Percentiles rank a stretch among this genome's conserved stretches.
Evolutionary conservation across 1,284 basidiomycete species (phyloP).

Genomic region (Bjerkandera adusta): DNA sequence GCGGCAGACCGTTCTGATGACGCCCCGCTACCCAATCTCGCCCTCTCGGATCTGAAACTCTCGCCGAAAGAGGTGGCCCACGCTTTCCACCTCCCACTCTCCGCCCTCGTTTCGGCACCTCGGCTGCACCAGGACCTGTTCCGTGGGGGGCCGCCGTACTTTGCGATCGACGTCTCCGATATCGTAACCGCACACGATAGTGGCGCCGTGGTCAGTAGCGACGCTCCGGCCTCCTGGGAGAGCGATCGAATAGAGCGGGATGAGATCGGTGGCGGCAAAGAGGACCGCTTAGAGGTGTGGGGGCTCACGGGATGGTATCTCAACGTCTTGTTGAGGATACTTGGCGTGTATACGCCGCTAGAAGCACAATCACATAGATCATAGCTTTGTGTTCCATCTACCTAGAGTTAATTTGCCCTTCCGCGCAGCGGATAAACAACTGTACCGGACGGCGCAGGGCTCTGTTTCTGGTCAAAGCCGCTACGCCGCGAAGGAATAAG

Average conservation of each 20-base stretch:
- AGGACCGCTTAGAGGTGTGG: slow-evolving; percentile 66
- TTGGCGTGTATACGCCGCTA: slow-evolving; percentile 41
- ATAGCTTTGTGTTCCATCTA: too few species aligned
- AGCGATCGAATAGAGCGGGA: slow-evolving; percentile 31
- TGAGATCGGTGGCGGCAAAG: slow-evolving; percentile 42
- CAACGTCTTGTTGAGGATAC: slow-evolving; percentile 51
- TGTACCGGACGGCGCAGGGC: too few species aligned
- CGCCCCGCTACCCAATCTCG: slow-evolving; percentile 58
- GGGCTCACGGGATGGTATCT: slow-evolving; percentile 83
- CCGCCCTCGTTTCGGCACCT: slow-evolving; percentile 42
- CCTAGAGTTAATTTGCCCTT: too few species aligned
- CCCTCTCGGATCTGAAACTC: slow-evolving; percentile 47
- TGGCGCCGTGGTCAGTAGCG: slow-evolving; percentile 15
- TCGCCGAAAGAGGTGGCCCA: slow-evolving; percentile 66
- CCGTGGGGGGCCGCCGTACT: slow-evolving; percentile 55
- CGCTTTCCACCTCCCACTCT: slow-evolving; percentile 68
- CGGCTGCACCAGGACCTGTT: slow-evolving; percentile 55
- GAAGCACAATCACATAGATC: not conserved
- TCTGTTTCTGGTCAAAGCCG: too few species aligned
- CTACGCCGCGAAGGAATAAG: too few species aligned
- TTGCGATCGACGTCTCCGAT: slow-evolving; percentile 67
- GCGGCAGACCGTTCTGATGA: slow-evolving; percentile 28
- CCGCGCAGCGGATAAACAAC: too few species aligned
- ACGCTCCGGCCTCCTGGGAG: slow-evolving; percentile 18
- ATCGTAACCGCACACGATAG: slow-evolving; percentile 36